phyloP scores from a whole-genome alignment of 495 filamentous ascomycete species.

The Tuber aestivum region DNA sequence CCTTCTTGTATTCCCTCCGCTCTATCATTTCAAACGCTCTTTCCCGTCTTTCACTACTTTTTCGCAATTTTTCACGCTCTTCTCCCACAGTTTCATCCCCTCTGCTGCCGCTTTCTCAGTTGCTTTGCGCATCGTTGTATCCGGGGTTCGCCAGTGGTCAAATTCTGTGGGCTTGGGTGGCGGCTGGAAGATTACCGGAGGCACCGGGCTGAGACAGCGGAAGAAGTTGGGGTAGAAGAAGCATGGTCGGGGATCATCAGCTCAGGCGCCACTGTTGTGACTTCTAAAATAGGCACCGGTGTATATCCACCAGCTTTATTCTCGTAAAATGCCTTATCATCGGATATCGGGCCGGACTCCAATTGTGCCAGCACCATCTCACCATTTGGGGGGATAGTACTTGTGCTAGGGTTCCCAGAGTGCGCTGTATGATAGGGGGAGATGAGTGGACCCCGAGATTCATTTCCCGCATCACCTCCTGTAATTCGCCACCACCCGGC shows the following conservation, averaged over 20 bases:
- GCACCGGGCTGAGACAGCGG: background rate
- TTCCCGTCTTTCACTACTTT: constrained; percentile 54
- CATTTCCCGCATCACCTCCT: background rate
- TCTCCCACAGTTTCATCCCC: constrained; percentile 54
- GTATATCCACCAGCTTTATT: background rate
- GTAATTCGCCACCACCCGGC: no score
- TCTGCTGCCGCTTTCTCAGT: constrained; percentile 56
- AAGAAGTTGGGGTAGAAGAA: background rate
- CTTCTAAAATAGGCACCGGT: background rate
- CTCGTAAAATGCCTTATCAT: constrained; percentile 18
- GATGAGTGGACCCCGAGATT: background rate
- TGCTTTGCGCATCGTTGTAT: constrained; percentile 50
- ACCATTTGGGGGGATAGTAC: constrained; percentile 9
- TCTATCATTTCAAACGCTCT: constrained; percentile 52
- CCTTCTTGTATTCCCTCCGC: constrained; percentile 51
- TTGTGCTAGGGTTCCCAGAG: constrained; percentile 12
- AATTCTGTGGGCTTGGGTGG: constrained; percentile 45
- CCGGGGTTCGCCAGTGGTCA: constrained; percentile 21
- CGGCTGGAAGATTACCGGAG: constrained; percentile 44
- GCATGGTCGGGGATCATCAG: background rate
- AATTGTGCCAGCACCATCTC: constrained; percentile 13
- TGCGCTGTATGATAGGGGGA: background rate
- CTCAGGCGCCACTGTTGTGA: background rate
- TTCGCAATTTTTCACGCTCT: constrained; percentile 58
- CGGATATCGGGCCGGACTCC: constrained; percentile 3